These are phyloP conservation scores for Thraustochytrium striatum DNA, from an alignment of 352 stramenopile species.

Conservation along the genomic window DNA sequence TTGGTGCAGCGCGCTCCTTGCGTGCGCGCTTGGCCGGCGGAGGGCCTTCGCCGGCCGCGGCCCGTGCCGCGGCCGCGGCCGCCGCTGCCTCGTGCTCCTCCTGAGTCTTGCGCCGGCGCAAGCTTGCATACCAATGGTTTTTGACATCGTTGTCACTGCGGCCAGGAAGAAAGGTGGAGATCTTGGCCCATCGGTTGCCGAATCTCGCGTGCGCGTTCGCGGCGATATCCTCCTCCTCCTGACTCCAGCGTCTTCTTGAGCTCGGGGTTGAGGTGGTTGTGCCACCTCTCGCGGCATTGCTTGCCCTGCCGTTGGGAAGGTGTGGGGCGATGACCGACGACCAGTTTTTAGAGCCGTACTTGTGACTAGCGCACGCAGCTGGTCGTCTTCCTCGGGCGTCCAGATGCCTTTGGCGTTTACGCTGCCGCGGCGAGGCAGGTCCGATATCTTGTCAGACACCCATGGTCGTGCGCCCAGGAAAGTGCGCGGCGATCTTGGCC, in stretches of 20 bases:
- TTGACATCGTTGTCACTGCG: conserved; percentile 95
- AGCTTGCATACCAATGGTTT: conserved; percentile 74
- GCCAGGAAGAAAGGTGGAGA: conserved; percentile 89
- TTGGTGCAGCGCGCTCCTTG: neutral
- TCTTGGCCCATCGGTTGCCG: conserved; percentile 93
- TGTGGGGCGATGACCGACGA: conserved; percentile 78
- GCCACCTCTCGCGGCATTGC: conserved; percentile 90
- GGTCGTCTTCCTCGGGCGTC: conserved; percentile 76
- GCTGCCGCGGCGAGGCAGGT: neutral
- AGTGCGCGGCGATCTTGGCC: conserved; percentile 24
- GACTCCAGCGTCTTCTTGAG: conserved; percentile 35
- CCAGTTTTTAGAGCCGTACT: conserved; percentile 66
- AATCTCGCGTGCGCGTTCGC: conserved; percentile 71
- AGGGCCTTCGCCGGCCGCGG: neutral
- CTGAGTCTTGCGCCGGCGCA: conserved; percentile 1
- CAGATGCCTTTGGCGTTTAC: conserved; percentile 65
- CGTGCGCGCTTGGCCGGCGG: neutral
- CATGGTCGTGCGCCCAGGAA: neutral
- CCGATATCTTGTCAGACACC: neutral
- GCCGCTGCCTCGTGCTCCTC: neutral
- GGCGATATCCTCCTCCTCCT: conserved; percentile 70
- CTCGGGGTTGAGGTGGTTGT: conserved; percentile 83
- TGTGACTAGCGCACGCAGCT: conserved; percentile 18
- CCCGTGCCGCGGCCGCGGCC: neutral
- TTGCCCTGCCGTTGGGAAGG: conserved; percentile 80